A percentile compares a stretch with the other conserved stretches of the same genome.
Evolutionary conservation across 164 flowering plant genomes (phyloP).

Genomic region (Nymphaea thermarum): DNA sequence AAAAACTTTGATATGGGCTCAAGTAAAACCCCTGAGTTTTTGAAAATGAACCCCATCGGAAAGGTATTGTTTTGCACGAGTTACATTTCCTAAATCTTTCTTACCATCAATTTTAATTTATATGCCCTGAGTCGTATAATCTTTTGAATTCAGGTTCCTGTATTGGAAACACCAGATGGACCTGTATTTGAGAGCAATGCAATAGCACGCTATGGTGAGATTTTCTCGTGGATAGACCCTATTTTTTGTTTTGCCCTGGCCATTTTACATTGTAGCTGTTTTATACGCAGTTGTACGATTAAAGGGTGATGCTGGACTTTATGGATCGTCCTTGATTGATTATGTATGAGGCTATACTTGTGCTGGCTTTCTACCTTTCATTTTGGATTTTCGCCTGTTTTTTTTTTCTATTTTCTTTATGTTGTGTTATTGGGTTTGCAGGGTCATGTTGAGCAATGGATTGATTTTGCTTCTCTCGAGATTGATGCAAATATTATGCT

Average conservation of each 20-base stretch:
- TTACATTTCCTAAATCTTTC: too few relatives aligned
- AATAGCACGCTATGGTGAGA: conserved; percentile 64
- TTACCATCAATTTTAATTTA: too few relatives aligned
- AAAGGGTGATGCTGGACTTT: conserved; percentile 49
- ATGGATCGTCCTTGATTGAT: conserved; percentile 61
- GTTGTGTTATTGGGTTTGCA: conserved; percentile 7
- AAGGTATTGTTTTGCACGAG: conserved; percentile 26
- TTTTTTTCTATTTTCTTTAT: background rate
- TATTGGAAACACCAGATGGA: conserved; percentile 74
- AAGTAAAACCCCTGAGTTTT: conserved; percentile 52
- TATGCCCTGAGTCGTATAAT: background rate
- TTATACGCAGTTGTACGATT: conserved; percentile 46
- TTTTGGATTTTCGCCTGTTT: background rate
- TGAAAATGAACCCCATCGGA: conserved; percentile 78
- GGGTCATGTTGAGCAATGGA: conserved; percentile 76
- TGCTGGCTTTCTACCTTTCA: background rate
- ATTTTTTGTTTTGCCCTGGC: too few relatives aligned
- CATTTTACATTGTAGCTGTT: background rate
- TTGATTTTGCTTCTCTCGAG: conserved; percentile 61
- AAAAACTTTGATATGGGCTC: conserved; percentile 64
- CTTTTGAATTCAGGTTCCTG: conserved; percentile 39
- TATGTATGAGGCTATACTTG: conserved; percentile 30
- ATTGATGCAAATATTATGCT: conserved; percentile 28
- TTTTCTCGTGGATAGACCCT: too few relatives aligned
- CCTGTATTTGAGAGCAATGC: conserved; percentile 78